Conservation (phyloP, 768 basidiomycete species). For the Leccinum pellstonianum region DNA sequence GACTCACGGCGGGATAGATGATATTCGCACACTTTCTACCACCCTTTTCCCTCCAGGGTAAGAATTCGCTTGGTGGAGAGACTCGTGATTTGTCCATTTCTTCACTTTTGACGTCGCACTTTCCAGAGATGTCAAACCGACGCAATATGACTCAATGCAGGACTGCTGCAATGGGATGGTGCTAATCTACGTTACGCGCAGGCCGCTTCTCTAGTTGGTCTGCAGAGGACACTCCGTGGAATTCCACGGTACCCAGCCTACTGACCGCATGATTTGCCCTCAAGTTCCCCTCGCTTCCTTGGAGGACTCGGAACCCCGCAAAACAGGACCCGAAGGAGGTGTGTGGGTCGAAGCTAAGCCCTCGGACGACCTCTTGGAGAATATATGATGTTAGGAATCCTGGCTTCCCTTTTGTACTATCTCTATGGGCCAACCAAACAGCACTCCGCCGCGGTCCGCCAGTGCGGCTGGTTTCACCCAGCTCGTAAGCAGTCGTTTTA, state of each 20-base stretch:
- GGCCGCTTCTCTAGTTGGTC: constrained; percentile 1
- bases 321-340: constrained; percentile 22
- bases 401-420: constrained; percentile 6
- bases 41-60: not conserved
- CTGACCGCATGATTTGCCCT: constrained; percentile 15
- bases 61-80: not conserved
- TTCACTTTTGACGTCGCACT: not conserved
- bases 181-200: constrained; percentile 4
- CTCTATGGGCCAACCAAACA: constrained; percentile 3
- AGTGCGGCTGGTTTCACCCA: constrained; percentile 15
- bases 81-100: not conserved
- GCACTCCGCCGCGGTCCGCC: not conserved
- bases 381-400: constrained; percentile 1
- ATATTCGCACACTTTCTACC: not conserved
- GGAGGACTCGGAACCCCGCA: constrained; percentile 10
- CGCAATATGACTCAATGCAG: not conserved
- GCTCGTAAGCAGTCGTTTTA: not conserved
- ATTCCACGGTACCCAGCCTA: constrained; percentile 9
- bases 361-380: constrained; percentile 11
- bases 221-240: constrained; percentile 10
- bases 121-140: not conserved
- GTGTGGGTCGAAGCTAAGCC: constrained; percentile 18
- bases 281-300: constrained; percentile 19
- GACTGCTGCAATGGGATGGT: constrained; percentile 1
- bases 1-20: constrained; percentile 9